phyloP scores from a whole-genome alignment of 1,284 basidiomycete genomes.

The Singerocomus inundabilis region DNA sequence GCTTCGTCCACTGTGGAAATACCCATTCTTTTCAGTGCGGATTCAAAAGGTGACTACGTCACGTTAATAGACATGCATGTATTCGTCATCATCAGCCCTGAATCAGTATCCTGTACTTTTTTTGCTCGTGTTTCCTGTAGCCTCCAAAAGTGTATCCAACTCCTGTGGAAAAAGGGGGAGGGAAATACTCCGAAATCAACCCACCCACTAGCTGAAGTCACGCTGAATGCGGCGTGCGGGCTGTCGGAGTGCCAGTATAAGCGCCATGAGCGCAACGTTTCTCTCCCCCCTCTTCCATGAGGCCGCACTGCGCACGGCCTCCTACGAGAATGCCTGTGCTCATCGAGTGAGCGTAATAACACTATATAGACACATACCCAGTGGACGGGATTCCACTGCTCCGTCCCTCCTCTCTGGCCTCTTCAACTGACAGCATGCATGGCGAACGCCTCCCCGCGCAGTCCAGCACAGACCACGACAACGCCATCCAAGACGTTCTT shows the following conservation, averaged over 20 bases:
- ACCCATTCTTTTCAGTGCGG: no score
- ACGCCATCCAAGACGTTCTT: constrained; percentile 23
- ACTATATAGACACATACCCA: constrained; percentile 13
- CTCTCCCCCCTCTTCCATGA: constrained; percentile 5
- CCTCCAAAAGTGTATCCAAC: no score
- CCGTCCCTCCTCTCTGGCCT: neutral
- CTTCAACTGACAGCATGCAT: constrained; percentile 14
- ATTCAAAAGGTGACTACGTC: no score
- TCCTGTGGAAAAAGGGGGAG: no score
- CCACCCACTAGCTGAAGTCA: neutral
- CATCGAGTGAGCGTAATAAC: neutral
- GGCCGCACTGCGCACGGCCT: constrained; percentile 1
- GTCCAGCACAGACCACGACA: constrained; percentile 8
- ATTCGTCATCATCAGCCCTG: neutral
- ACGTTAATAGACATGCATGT: neutral
- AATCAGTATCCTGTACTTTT: constrained; percentile 2
- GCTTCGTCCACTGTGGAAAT: neutral
- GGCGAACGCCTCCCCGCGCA: constrained; percentile 9
- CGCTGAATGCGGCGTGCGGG: neutral
- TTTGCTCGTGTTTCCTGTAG: neutral
- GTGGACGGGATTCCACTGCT: constrained; percentile 2
- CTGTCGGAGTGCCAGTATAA: constrained; percentile 2
- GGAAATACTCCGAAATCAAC: neutral
- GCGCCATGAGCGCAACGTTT: constrained; percentile 22
- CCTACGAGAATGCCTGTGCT: neutral